Percentiles rank a stretch among this genome's conserved stretches.
phyloP scores from a whole-genome alignment of 2,329 filamentous ascomycete genomes.

The Hymenoscyphus fraxineus region DNA sequence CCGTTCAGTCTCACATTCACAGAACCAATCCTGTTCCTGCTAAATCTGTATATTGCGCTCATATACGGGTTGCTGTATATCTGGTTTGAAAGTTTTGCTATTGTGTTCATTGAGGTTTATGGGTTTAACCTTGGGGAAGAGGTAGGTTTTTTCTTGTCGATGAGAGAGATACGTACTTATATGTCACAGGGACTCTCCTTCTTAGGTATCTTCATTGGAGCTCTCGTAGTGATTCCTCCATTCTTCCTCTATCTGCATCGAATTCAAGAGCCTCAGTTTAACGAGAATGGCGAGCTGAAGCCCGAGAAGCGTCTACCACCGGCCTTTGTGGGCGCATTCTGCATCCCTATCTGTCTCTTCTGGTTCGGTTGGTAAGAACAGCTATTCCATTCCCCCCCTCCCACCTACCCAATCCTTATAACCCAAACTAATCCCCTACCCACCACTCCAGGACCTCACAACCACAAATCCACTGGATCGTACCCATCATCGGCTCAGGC shows the following conservation, averaged over 20 bases:
- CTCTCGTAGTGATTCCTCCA: slow-evolving; percentile 46
- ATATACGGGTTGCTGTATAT: slow-evolving; percentile 59
- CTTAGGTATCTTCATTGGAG: slow-evolving; percentile 49
- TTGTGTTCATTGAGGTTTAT: slow-evolving; percentile 60
- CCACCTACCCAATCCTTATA: neutral
- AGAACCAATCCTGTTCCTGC: slow-evolving; percentile 59
- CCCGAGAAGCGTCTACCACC: slow-evolving; percentile 53
- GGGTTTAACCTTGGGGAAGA: slow-evolving; percentile 54
- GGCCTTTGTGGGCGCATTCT: slow-evolving; percentile 49
- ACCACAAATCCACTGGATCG: slow-evolving; percentile 52
- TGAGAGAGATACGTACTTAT: too few relatives aligned
- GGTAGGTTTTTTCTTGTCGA: neutral
- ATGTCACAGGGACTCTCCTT: slow-evolving; percentile 50
- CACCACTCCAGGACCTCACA: slow-evolving; percentile 38
- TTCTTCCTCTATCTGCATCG: slow-evolving; percentile 50
- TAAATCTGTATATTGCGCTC: slow-evolving; percentile 58
- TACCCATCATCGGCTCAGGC: slow-evolving; percentile 47
- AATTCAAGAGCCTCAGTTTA: slow-evolving; percentile 46
- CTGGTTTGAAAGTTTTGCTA: slow-evolving; percentile 60
- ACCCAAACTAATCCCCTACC: neutral
- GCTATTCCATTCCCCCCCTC: too few relatives aligned
- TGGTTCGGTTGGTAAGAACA: slow-evolving; percentile 44
- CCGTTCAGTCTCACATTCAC: slow-evolving; percentile 55
- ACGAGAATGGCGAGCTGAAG: slow-evolving; percentile 44
- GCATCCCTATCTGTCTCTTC: slow-evolving; percentile 56